Base-by-base conservation (phyloP, 208 protist genomes). In the Trypanosoma theileri region DNA sequence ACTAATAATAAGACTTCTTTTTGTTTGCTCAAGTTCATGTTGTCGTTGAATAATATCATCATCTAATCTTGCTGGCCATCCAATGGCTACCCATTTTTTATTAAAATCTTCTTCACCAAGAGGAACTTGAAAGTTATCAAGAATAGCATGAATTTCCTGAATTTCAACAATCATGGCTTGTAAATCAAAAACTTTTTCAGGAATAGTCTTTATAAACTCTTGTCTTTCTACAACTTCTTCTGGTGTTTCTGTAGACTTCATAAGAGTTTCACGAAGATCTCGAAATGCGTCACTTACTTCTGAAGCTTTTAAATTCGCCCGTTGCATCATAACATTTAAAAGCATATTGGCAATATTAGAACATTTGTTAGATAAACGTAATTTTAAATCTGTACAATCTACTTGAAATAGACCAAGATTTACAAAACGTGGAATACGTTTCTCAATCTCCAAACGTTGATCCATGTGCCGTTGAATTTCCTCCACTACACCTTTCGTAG, bases 71-170 rank as follows among this genome's bases (percentile, higher is more conserved):
- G 86, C 69, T 4, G 96, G 96, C 93, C 96, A 98, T 41, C 84
- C 84, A 44, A 97, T 88, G 14, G 92, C 86, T 17, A 76, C 70
- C 96, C 96, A 98, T 67, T 97, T 95, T 69, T 82, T 86, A 65
- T 91, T 90, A 75, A 98, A 98, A 75, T 98, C 95, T 46, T 98
- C 95, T 64, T 97, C 85, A 7, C 80, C 77, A 31, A 98, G 81
- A 22, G 80, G 74, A 31, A 85, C 88, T 51, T 95, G 82, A 70
- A 98, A 98, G n/a, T 77, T 62, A 35, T 98, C 94, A 22, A 99
- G 86, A 51, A 98, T 72, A 16, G 81, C 80, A 81, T 96, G 82
- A 42, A 95, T 85, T 56, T 90, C 85, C 28, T 82, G 79, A 17
- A 85, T 84, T 66, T 95, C 87, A 26, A 78, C 69, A 62, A 97